Conservation (phyloP, 2,329 filamentous ascomycete genomes). For the Pseudocercospora macadamiae region DNA sequence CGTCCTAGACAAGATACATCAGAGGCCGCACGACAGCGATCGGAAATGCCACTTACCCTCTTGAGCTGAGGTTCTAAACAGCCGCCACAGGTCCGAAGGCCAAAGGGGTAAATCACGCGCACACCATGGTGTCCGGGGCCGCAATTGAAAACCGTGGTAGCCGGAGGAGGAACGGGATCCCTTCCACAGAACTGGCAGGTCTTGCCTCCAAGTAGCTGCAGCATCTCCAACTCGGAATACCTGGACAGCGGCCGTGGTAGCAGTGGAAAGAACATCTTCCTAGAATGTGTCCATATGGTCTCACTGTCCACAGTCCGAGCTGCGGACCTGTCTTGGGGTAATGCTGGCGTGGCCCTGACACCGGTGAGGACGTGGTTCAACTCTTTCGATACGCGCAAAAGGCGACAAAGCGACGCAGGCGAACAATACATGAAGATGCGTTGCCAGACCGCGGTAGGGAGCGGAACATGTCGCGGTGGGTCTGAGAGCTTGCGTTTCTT, state of each 20-base stretch:
- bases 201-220: constrained; percentile 66
- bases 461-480: constrained; percentile 9
- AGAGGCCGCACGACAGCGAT: neutral
- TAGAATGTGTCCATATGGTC: constrained; percentile 70
- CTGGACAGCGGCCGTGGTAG: constrained; percentile 70
- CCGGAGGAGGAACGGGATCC: constrained; percentile 32
- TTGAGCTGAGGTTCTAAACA: constrained; percentile 65
- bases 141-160: constrained; percentile 55
- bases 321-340: constrained; percentile 17
- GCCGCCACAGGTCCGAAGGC: constrained; percentile 64
- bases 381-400: constrained; percentile 35
- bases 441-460: constrained; percentile 37
- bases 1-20: constrained; percentile 58
- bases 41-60: constrained; percentile 59
- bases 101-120: constrained; percentile 72
- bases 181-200: constrained; percentile 71
- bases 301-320: constrained; percentile 58
- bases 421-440: constrained; percentile 37
- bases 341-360: constrained; percentile 17
- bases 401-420: constrained; percentile 38
- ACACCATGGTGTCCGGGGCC: constrained; percentile 66
- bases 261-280: constrained; percentile 65
- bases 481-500: constrained; percentile 30
- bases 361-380: constrained; percentile 36
- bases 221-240: constrained; percentile 74